Conservation (phyloP, 441 rosid species). For the Hura crepitans region DNA sequence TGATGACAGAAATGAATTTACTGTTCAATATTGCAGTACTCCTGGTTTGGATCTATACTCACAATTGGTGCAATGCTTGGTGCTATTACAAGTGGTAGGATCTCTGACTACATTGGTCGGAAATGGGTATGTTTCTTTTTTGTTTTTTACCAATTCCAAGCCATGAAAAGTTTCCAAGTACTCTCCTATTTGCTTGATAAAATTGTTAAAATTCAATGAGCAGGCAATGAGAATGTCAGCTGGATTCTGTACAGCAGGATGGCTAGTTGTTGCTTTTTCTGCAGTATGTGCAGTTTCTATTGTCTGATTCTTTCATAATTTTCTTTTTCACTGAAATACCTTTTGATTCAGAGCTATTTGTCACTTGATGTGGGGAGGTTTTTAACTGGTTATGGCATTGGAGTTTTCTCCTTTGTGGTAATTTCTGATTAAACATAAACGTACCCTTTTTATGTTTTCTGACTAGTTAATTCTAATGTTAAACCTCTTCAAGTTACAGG, state of each 20-base stretch:
- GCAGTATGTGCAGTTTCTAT: slow-evolving; percentile 31
- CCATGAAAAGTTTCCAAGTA: neutral
- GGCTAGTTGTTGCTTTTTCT: slow-evolving; percentile 69
- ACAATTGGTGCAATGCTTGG: slow-evolving; percentile 94
- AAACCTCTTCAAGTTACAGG: slow-evolving; percentile 40
- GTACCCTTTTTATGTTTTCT: neutral
- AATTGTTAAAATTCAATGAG: neutral
- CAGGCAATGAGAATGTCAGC: slow-evolving; percentile 90
- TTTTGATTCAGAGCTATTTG: slow-evolving; percentile 43
- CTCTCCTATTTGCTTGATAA: neutral
- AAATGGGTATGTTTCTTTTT: slow-evolving; percentile 60
- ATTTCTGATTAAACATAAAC: neutral
- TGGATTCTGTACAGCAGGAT: slow-evolving; percentile 64
- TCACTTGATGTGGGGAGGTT: slow-evolving; percentile 76
- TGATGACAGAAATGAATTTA: neutral
- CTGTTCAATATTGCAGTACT: slow-evolving; percentile 48
- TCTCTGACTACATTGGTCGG: slow-evolving; percentile 69
- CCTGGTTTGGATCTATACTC: slow-evolving; percentile 84
- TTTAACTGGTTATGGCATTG: slow-evolving; percentile 80
- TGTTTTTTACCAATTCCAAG: neutral
- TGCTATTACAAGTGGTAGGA: slow-evolving; percentile 66
- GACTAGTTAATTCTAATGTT: no score
- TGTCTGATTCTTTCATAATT: neutral
- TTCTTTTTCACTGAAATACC: neutral
- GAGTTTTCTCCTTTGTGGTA: slow-evolving; percentile 90